phyloP scores from a whole-genome alignment of 75 land plant species.

The Sequoiadendron giganteum region DNA sequence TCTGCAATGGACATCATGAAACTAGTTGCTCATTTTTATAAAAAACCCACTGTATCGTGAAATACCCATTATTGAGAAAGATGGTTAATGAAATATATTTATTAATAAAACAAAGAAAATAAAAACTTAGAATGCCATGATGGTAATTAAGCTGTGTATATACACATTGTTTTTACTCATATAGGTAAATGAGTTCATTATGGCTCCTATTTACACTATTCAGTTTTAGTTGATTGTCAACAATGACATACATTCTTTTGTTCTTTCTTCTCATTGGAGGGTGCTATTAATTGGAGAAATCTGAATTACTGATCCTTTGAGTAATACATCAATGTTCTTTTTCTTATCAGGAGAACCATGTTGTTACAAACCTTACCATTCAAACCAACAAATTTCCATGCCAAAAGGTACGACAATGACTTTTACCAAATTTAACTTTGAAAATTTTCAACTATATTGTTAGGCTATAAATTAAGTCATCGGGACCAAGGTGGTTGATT shows the following conservation, averaged over 20 bases:
- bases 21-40: background rate
- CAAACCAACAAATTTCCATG: slow-evolving; percentile 32
- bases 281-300: background rate
- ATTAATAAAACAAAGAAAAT: background rate
- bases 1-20: background rate
- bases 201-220: background rate
- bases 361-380: slow-evolving; percentile 30
- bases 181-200: no score
- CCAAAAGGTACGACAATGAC: slow-evolving; percentile 47
- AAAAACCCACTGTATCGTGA: background rate
- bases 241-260: background rate
- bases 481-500: background rate
- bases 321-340: slow-evolving; percentile 16
- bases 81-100: background rate
- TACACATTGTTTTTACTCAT: background rate
- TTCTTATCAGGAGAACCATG: slow-evolving; percentile 51
- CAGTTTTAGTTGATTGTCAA: background rate
- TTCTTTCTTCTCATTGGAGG: background rate
- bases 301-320: background rate
- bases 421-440: background rate
- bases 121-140: background rate
- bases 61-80: background rate
- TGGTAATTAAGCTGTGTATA: background rate
- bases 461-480: background rate
- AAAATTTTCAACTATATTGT: background rate